Base-by-base conservation (phyloP, 441 rosid species). In the Theobroma grandiflorum region DNA sequence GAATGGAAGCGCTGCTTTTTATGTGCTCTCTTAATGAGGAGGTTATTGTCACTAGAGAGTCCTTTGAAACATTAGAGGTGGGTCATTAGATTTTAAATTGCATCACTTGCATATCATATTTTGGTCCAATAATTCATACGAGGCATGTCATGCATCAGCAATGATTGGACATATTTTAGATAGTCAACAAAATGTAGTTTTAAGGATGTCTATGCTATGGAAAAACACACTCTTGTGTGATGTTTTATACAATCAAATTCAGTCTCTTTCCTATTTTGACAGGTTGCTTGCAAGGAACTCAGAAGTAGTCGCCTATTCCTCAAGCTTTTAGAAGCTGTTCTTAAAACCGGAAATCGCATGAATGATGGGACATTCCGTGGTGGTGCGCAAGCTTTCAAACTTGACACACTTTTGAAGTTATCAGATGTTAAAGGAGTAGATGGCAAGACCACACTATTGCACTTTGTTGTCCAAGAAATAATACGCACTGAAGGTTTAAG, bases 301-400 rank as follows among this genome's bases (percentile, higher is more conserved):
- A 87, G 83, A 72, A 93, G 87, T 78, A 94, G 98, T 82, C 85
- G 98, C 75, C 83, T 97, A 81, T 97, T 97, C 91, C 90, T 94
- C 70, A 97, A 95, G 89, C 94, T 97, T 80, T 85, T 97, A 81
- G 99, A 97, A 87, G 99, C 99, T 65, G 98, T 97, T 83, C 99
- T 97, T 20, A 97, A 97, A 86, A 97, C 99, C 8, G 99, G 99
- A 77, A 97, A 97, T 78, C 92, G 99, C 68, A 97, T 97, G 99
- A 97, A 97, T 81, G 91, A 91, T 87, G 99, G 99, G 64, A 97
- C 99, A 73, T 97, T 91, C 77, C 93, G 99, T 42, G 99, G 99
- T 55, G 96, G 98, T 55, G 99, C 99, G 16, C 97, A 90, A 85
- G 99, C 99, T 45, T 97, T 97, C 85, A 97, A 91, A 86, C 99